Base-by-base conservation (phyloP, 345 rosid genomes). In the Linum tenue region DNA sequence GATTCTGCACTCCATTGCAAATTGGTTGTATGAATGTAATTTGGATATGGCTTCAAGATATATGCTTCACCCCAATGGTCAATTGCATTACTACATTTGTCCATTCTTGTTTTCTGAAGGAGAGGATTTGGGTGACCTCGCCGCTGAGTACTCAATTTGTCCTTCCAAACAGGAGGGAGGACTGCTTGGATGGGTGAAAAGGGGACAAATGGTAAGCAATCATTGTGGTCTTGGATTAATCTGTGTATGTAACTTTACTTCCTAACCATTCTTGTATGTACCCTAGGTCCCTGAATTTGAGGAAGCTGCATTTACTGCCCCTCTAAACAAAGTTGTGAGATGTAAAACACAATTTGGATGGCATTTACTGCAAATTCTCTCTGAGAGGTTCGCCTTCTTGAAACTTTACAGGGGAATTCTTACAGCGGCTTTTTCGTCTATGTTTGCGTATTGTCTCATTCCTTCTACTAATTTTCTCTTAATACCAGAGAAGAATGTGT, bases 71-170 rank as follows among this genome's bases (percentile, higher is more conserved):
- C 12, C 14, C 14, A 10, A n/a, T 22, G 37, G 14, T 38, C 15
- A 38, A 12, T 10, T 10, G 14, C 1, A 37, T 8, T 14, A 10
- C 15, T 11, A 10, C 16, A 37, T 4, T 11, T 37, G 37, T 11
- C 43, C 31, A 22, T 65, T 10, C 75, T 71, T 72, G 37, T 57
- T 65, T 50, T 60, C 12, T 77, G 81, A 65, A 92, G 98, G 98
- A 66, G 98, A 85, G 80, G 98, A 89, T 76, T 76, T 92, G 80
- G 81, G 90, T 74, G 95, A 92, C 65, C 96, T 92, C 67, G 96
- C 96, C 0, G 84, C 75, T 37, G 92, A 89, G 62, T 75, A 84
- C 80, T 91, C 96, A 5, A 77, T 85, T 42, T 91, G 98, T 73
- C 98, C 90, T 57, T 89, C 98, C 69, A 91, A 85, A 70, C 67